These are phyloP conservation scores for Rhododendron kiyosumense DNA, from an alignment of 148 eudicot species.

Conservation along the genomic window DNA sequence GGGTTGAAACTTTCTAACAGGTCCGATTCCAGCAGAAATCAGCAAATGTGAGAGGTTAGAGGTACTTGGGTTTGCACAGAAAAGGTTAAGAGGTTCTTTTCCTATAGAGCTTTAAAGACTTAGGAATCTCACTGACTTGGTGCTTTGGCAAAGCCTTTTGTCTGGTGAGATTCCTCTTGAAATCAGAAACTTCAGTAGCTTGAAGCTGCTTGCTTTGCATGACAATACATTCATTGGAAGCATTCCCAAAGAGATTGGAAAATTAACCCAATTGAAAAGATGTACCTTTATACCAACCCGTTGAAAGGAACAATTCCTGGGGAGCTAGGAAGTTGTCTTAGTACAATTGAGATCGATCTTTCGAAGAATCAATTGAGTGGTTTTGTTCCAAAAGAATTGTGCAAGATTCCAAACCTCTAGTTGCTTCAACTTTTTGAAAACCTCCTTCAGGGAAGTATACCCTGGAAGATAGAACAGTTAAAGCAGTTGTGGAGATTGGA, in stretches of 20 bases:
- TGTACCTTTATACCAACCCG: slow-evolving; percentile 48
- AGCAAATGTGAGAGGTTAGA: no score
- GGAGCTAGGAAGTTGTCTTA: slow-evolving; percentile 35
- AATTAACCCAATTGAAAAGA: slow-evolving; percentile 25
- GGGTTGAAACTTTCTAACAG: no score
- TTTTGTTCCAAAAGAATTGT: slow-evolving; percentile 34
- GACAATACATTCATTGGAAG: slow-evolving; percentile 37
- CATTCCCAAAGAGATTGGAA: slow-evolving; percentile 49
- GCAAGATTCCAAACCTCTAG: slow-evolving; percentile 27
- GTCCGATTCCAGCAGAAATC: no score
- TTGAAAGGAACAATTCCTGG: slow-evolving; percentile 46
- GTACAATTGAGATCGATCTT: slow-evolving; percentile 41
- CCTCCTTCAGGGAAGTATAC: slow-evolving; percentile 40
- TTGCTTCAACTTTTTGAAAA: slow-evolving; percentile 56
- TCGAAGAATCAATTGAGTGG: slow-evolving; percentile 44
- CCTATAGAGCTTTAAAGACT: no score
- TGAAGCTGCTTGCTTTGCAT: background rate
- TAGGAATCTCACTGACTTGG: no score
- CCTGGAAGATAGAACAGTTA: slow-evolving; percentile 36
- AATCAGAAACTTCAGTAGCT: no score
- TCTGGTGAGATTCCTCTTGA: no score
- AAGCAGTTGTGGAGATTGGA: slow-evolving; percentile 30
- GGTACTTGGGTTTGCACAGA: no score
- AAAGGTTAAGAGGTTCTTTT: no score
- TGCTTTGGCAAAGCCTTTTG: no score